Conservation (phyloP, 2,329 filamentous ascomycete species). For the Verticillium nonalfalfae region DNA sequence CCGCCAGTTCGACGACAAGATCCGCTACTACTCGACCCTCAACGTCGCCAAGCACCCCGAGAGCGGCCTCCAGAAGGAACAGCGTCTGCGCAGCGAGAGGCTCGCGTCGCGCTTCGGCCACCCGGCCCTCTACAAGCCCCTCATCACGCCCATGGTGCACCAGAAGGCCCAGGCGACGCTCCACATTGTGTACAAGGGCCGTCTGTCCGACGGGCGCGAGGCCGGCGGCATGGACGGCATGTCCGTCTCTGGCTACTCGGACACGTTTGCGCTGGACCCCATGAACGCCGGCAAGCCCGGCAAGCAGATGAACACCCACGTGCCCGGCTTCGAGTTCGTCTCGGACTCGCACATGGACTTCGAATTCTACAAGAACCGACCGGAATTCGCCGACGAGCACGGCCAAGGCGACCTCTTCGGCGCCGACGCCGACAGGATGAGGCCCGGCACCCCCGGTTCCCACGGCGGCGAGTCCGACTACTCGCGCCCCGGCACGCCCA, state of each 20-base stretch:
- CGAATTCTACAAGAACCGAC: constrained; percentile 82
- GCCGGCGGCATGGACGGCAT: constrained; percentile 48
- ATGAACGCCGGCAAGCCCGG: constrained; percentile 57
- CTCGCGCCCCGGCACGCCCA: constrained; percentile 47
- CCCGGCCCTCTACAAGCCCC: constrained; percentile 79
- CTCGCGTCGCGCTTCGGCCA: constrained; percentile 79
- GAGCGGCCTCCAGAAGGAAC: constrained; percentile 41
- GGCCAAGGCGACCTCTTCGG: constrained; percentile 71
- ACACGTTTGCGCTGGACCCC: constrained; percentile 72
- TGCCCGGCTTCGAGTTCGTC: constrained; percentile 84
- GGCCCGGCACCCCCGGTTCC: constrained; percentile 56
- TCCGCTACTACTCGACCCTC: constrained; percentile 72
- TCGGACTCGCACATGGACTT: constrained; percentile 83
- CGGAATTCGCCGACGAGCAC: constrained; percentile 81
- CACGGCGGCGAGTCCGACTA: constrained; percentile 35
- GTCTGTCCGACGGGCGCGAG: constrained; percentile 61
- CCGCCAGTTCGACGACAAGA: constrained; percentile 67
- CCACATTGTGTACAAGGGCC: constrained; percentile 78
- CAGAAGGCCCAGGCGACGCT: constrained; percentile 83
- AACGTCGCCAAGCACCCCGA: constrained; percentile 44
- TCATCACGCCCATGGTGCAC: constrained; percentile 94
- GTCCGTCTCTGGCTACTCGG: constrained; percentile 69
- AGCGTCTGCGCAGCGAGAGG: constrained; percentile 55
- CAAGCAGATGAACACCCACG: constrained; percentile 23
- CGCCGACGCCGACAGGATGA: constrained; percentile 48